Conservation (phyloP, 179 eudicot genomes). For the Camellia oleifera region DNA sequence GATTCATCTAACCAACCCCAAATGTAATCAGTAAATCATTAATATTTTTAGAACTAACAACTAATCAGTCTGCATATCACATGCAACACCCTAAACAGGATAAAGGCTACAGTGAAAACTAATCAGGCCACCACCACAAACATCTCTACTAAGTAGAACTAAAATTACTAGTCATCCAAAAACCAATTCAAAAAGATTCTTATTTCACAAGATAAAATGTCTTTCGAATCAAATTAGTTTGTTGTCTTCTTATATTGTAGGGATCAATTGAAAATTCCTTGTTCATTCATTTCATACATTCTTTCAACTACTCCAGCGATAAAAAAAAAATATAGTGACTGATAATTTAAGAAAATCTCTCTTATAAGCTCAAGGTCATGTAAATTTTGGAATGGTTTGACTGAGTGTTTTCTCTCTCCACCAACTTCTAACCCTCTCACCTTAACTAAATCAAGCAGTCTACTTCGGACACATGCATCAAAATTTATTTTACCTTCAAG, state of each 20-base stretch:
- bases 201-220: neutral
- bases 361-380: neutral
- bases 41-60: neutral
- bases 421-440: neutral
- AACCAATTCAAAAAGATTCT: neutral
- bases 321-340: neutral
- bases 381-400: neutral
- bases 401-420: neutral
- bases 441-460: neutral
- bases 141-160: neutral
- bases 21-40: slow-evolving; percentile 1
- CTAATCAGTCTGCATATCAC: neutral
- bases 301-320: neutral
- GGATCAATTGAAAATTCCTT: slow-evolving; percentile 1
- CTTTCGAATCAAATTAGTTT: neutral
- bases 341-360: neutral
- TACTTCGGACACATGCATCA: neutral
- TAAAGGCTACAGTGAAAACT: neutral
- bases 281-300: neutral
- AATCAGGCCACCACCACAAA: slow-evolving; percentile 11
- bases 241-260: neutral
- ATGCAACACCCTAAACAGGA: neutral
- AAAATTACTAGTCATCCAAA: neutral
- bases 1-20: neutral
- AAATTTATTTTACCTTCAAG: neutral